Percentiles rank a stretch among this genome's conserved stretches.
phyloP scores from a whole-genome alignment of 441 rosid genomes.

The Adansonia gregorii region DNA sequence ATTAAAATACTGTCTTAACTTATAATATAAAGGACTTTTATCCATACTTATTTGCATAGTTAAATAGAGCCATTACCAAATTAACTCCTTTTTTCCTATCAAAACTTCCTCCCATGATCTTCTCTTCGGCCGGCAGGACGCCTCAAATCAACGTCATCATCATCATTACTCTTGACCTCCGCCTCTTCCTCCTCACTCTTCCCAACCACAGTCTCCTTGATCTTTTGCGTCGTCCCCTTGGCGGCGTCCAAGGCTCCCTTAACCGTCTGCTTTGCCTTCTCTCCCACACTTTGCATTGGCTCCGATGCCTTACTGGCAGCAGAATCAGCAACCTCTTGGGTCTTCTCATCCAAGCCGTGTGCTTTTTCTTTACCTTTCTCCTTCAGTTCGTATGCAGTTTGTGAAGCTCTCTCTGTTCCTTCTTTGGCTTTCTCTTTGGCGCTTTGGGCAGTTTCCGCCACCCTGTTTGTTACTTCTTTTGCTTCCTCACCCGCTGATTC shows the following conservation, averaged over 20 bases:
- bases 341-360: constrained; percentile 39
- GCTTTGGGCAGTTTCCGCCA: constrained; percentile 29
- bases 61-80: too few relatives aligned
- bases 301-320: constrained; percentile 42
- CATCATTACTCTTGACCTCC: constrained; percentile 39
- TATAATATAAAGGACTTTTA: too few relatives aligned
- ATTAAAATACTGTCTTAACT: too few relatives aligned
- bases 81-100: not conserved
- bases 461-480: constrained; percentile 15
- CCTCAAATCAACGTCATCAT: constrained; percentile 43
- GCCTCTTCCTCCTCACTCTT: constrained; percentile 39
- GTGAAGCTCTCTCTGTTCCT: constrained; percentile 9
- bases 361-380: constrained; percentile 35
- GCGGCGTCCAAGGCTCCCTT: constrained; percentile 60
- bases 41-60: too few relatives aligned
- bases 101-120: constrained; percentile 28
- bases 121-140: constrained; percentile 31
- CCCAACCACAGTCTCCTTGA: constrained; percentile 68
- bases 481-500: not conserved
- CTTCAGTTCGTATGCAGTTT: constrained; percentile 34
- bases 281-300: constrained; percentile 41
- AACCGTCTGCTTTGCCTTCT: constrained; percentile 63
- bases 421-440: constrained; percentile 25
- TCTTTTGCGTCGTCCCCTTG: constrained; percentile 55
- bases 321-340: constrained; percentile 32